Evolutionary conservation across 352 stramenopile genomes (phyloP).

Genomic region (Phytophthora tentaculata): DNA sequence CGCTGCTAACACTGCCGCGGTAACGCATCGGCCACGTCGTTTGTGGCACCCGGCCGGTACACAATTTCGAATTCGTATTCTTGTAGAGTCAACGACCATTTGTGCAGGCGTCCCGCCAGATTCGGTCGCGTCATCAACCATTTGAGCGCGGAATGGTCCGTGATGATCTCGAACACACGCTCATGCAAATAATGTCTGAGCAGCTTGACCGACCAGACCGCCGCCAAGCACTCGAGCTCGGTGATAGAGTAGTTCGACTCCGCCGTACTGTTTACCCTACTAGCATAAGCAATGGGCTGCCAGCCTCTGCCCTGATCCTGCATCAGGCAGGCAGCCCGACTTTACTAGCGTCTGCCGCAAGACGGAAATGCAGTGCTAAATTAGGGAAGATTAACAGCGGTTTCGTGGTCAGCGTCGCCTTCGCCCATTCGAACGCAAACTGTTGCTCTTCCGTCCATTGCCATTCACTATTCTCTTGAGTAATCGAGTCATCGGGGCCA

Average conservation of each 20-base stretch:
- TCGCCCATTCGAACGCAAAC: not conserved
- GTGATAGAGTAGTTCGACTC: not conserved
- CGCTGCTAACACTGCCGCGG: no score
- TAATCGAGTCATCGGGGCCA: not conserved
- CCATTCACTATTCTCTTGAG: not conserved
- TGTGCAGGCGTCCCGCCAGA: not conserved
- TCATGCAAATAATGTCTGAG: conserved; percentile 1
- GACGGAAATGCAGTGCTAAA: not conserved
- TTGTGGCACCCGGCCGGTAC: not conserved
- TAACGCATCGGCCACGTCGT: not conserved
- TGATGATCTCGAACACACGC: not conserved
- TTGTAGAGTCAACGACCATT: not conserved
- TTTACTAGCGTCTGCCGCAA: no score
- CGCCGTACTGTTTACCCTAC: not conserved
- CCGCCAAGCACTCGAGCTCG: not conserved
- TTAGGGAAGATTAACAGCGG: not conserved
- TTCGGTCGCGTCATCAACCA: conserved; percentile 1
- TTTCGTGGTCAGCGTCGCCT: not conserved
- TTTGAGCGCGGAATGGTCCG: conserved; percentile 7
- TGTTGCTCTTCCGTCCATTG: not conserved
- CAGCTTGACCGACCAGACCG: not conserved
- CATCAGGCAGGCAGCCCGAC: no score
- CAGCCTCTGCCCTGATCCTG: not conserved
- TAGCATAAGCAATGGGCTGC: not conserved
- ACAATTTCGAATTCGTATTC: not conserved